phyloP scores from a whole-genome alignment of 257 asterid species.

The Plantago ovata region DNA sequence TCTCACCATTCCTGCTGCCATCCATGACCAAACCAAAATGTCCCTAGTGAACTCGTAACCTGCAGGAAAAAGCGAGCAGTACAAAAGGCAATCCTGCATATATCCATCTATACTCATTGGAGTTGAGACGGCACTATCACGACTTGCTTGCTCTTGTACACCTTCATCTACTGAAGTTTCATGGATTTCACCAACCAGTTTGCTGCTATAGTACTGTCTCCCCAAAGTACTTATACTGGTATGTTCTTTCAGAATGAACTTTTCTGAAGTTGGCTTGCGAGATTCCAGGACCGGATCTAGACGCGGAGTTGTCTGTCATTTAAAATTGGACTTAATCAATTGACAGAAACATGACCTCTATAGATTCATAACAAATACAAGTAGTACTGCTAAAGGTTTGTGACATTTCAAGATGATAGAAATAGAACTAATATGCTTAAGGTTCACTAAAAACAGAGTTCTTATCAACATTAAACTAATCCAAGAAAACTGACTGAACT shows the following conservation, averaged over 20 bases:
- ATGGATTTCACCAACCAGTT: background rate
- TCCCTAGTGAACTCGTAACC: slow-evolving; percentile 23
- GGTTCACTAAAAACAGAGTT: too few species aligned
- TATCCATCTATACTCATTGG: background rate
- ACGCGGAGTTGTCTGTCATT: background rate
- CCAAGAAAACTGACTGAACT: too few species aligned
- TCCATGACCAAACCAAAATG: slow-evolving; percentile 25
- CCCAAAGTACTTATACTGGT: background rate
- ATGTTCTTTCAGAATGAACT: too few species aligned
- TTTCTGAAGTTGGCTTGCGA: background rate
- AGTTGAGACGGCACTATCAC: background rate
- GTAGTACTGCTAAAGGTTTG: too few species aligned
- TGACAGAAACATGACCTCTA: too few species aligned
- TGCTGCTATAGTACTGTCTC: background rate
- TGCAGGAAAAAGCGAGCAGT: slow-evolving; percentile 22
- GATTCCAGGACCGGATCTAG: background rate
- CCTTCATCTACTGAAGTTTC: background rate
- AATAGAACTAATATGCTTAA: too few species aligned
- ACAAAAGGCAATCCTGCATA: slow-evolving; percentile 5
- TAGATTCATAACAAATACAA: too few species aligned
- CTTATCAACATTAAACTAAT: too few species aligned
- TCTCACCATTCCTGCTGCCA: slow-evolving; percentile 4
- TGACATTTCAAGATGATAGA: too few species aligned
- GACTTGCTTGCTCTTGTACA: background rate
- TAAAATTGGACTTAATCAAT: background rate